Percentiles rank a stretch among this genome's conserved stretches.
These are phyloP conservation scores for Tolypocladium sp. DNA, from an alignment of 2,329 filamentous ascomycete genomes.

Conservation along the genomic window DNA sequence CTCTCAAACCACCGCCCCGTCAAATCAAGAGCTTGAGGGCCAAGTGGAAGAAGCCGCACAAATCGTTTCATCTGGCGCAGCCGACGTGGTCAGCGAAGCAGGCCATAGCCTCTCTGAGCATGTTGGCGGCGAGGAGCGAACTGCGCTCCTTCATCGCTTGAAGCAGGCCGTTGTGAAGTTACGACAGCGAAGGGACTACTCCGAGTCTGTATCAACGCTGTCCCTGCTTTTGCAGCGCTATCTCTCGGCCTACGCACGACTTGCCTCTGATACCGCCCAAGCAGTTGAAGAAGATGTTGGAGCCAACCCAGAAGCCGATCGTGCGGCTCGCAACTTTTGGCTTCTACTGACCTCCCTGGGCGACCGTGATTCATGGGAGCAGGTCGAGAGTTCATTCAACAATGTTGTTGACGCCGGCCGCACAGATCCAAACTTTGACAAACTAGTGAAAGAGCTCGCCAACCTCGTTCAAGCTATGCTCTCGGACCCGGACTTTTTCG, in stretches of 20 bases:
- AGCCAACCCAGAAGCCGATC: conserved; percentile 65
- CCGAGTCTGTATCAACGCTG: conserved; percentile 74
- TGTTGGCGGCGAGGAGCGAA: conserved; percentile 60
- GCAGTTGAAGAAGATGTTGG: conserved; percentile 62
- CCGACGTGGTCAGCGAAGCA: conserved; percentile 48
- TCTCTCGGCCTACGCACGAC: conserved; percentile 66
- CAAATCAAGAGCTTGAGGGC: conserved; percentile 54
- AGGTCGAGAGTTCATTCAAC: conserved; percentile 59
- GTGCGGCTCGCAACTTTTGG: conserved; percentile 75
- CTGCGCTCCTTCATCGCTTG: conserved; percentile 64
- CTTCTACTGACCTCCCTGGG: conserved; percentile 72
- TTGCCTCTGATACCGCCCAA: conserved; percentile 56
- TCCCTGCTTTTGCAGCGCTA: conserved; percentile 70
- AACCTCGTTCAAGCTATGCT: conserved; percentile 71
- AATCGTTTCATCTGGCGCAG: conserved; percentile 42
- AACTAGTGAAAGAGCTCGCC: conserved; percentile 63
- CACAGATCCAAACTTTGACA: conserved; percentile 75
- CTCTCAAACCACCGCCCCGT: conserved; percentile 26
- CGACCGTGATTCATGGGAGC: conserved; percentile 63
- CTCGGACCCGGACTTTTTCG: conserved; percentile 79
- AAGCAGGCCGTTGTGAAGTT: conserved; percentile 69
- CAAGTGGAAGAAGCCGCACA: conserved; percentile 46
- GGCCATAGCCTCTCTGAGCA: conserved; percentile 66
- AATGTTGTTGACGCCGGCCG: conserved; percentile 64
- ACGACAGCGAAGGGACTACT: conserved; percentile 70